Conservation (phyloP, 306 rosid genomes). For the Lathyrus tuberosus region DNA sequence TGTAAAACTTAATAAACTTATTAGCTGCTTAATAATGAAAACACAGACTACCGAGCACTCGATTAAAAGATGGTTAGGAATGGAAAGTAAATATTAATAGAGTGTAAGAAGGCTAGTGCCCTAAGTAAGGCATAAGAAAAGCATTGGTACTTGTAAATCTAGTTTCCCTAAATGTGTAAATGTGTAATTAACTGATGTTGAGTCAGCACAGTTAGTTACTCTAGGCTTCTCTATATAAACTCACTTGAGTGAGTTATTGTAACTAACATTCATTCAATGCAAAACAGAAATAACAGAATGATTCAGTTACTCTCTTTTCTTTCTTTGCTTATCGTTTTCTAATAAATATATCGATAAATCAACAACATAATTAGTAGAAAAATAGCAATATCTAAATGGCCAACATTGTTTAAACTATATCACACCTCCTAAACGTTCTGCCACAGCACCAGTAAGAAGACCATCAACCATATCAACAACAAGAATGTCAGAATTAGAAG, state of each 20-base stretch:
- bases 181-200: too few species aligned
- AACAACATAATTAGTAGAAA: neutral
- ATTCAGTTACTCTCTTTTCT: too few species aligned
- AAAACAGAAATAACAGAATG: too few species aligned
- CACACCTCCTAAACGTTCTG: conserved; percentile 93
- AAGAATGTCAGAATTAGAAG: conserved; percentile 86
- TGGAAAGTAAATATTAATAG: neutral
- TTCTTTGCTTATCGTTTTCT: too few species aligned
- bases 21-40: conserved; percentile 12
- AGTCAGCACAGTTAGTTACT: too few species aligned
- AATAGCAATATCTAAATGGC: conserved; percentile 26
- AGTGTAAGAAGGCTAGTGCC: too few species aligned
- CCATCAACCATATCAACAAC: conserved; percentile 90
- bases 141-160: too few species aligned
- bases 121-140: too few species aligned
- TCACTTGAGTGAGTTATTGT: too few species aligned
- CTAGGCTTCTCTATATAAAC: too few species aligned
- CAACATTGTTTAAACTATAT: conserved; percentile 16
- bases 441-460: conserved; percentile 93
- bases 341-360: neutral
- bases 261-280: too few species aligned
- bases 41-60: neutral
- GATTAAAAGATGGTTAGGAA: conserved; percentile 1
- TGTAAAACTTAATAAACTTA: conserved; percentile 16
- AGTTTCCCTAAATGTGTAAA: too few species aligned